Base-by-base conservation (phyloP, 2,329 filamentous ascomycete genomes). In the Gaeumannomyces sp. region DNA sequence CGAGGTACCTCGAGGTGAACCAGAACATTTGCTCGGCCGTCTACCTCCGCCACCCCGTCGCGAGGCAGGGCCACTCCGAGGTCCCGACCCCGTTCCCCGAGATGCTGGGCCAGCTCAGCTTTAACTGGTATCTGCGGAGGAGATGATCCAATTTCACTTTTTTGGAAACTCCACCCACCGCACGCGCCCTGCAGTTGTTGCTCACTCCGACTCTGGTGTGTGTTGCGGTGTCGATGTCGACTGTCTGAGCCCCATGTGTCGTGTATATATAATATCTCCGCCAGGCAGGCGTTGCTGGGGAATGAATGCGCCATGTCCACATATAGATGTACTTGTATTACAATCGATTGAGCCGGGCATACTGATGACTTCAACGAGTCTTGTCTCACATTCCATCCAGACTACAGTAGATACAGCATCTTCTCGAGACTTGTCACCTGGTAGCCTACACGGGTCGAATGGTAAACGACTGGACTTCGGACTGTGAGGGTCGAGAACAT, bases 21-120 rank as follows among this genome's bases (percentile, higher is more conserved):
- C 95, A 96, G 77, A 96, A 93, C 73, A 90, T 98, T 72, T 99
- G 95, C 78, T 89, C 93, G 1, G 95, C 95, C 14, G 93, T 99
- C 57, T 99, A 99, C 76, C 80, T 99, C 67, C 85, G 95, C 65
- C 94, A 99, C 80, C 95, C 95, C 0, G 94, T 98, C 59, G 95
- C 92, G 31, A 84, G 93, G 67, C 89, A 89, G 3, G 93, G 93
- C 14, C 72, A 86, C 69, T 88, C 90, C 4, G 95, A 94, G 76
- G 89, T 94, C 67, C 94, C 94, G 1, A 92, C 91, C 29, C 94
- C 94, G 25, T 97, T 93, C 77, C 77, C 80, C 62, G 80, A 85
- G 65, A 79, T 86, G 68, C 84, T 88, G n/a, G 88, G 85, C 74
- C 91, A 93, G 76, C 79, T 96, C 73, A 92, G 93, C 0, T 96